Percentiles rank a stretch among this genome's conserved stretches.
phyloP scores from a whole-genome alignment of 805 yeast genomes.

The Suhomyces pyralidae region DNA sequence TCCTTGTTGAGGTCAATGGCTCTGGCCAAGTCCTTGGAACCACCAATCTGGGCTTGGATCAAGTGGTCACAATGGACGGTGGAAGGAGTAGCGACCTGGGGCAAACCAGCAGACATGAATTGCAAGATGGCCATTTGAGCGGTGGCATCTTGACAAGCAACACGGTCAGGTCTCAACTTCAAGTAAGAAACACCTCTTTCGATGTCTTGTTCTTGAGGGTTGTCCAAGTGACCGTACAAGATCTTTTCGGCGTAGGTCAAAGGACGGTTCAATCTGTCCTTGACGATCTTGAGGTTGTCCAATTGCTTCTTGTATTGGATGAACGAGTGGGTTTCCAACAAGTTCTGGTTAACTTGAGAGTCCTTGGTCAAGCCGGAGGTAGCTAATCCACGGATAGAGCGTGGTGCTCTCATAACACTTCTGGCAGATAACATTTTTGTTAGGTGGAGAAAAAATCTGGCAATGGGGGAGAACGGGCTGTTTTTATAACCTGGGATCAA shows the following conservation, averaged over 20 bases:
- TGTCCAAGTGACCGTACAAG: constrained; percentile 89
- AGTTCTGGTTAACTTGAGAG: constrained; percentile 76
- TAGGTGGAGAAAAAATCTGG: constrained; percentile 1
- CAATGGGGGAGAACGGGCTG: not conserved
- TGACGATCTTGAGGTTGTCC: constrained; percentile 84
- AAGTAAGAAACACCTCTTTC: constrained; percentile 87
- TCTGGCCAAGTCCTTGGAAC: constrained; percentile 76
- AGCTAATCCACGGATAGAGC: constrained; percentile 47
- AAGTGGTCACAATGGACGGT: constrained; percentile 98
- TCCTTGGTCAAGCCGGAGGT: constrained; percentile 56
- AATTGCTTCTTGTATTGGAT: constrained; percentile 88
- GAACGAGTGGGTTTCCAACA: constrained; percentile 78
- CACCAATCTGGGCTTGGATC: constrained; percentile 94
- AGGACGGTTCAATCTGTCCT: constrained; percentile 79
- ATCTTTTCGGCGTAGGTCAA: constrained; percentile 94
- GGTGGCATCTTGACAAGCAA: constrained; percentile 98
- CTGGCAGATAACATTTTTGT: constrained; percentile 41
- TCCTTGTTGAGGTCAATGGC: constrained; percentile 90
- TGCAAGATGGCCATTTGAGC: constrained; percentile 98
- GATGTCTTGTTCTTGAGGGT: constrained; percentile 84
- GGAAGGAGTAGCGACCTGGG: constrained; percentile 88
- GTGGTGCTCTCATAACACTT: constrained; percentile 33
- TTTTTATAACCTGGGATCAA: constrained; percentile 4
- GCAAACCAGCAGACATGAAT: constrained; percentile 94
- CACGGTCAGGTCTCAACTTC: constrained; percentile 95